Evolutionary conservation across 2,329 filamentous ascomycete genomes (phyloP).

Genomic region (Fusarium austroafricanum): DNA sequence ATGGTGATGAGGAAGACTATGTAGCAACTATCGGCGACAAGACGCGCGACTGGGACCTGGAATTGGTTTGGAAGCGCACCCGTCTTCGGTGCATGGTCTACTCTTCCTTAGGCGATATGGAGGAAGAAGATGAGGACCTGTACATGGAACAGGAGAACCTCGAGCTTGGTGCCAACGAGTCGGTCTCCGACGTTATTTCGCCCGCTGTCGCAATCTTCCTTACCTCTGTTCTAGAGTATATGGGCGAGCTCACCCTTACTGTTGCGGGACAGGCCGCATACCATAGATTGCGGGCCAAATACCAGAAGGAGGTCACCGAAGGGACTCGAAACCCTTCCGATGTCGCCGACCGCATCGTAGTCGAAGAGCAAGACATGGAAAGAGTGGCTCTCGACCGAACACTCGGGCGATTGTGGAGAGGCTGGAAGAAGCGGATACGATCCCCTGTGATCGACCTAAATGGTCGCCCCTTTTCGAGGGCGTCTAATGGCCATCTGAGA

Average conservation of each 20-base stretch:
- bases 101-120: slow-evolving; percentile 93
- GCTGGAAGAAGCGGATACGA: slow-evolving; percentile 90
- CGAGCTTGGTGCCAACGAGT: slow-evolving; percentile 66
- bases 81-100: slow-evolving; percentile 98
- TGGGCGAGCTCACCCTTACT: slow-evolving; percentile 91
- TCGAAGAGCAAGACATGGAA: slow-evolving; percentile 93
- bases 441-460: slow-evolving; percentile 62
- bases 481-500: slow-evolving; percentile 52
- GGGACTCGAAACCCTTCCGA: slow-evolving; percentile 60
- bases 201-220: slow-evolving; percentile 95
- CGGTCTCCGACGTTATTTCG: slow-evolving; percentile 77
- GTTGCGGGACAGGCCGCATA: slow-evolving; percentile 87
- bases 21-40: slow-evolving; percentile 63
- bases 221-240: slow-evolving; percentile 92
- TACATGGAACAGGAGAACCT: slow-evolving; percentile 85
- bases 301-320: slow-evolving; percentile 69
- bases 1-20: slow-evolving; percentile 78
- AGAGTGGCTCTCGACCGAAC: slow-evolving; percentile 90
- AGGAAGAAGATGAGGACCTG: slow-evolving; percentile 95
- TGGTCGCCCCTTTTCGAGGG: slow-evolving; percentile 62
- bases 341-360: slow-evolving; percentile 75
- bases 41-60: slow-evolving; percentile 82
- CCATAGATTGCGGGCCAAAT: slow-evolving; percentile 70
- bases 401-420: slow-evolving; percentile 89
- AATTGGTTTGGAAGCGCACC: slow-evolving; percentile 93